A percentile compares a stretch with the other conserved stretches of the same genome.
These are phyloP conservation scores for Cytospora schulzeri DNA, from an alignment of 2,329 filamentous ascomycete species.

Conservation along the genomic window DNA sequence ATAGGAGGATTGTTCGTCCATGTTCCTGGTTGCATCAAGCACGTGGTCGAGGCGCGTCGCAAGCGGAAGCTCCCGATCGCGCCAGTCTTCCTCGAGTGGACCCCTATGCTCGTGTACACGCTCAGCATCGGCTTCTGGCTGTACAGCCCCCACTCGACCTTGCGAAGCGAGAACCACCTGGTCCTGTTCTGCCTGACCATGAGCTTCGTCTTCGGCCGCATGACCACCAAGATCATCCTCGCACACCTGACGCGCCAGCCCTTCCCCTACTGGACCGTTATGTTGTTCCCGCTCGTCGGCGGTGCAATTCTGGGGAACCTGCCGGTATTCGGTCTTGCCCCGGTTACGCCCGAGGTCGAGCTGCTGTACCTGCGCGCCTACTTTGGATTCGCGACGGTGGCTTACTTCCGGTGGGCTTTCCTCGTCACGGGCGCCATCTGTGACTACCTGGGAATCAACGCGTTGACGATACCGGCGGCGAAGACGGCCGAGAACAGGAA, in stretches of 20 bases:
- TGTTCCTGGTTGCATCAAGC: conserved; percentile 84
- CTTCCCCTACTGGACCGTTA: conserved; percentile 95
- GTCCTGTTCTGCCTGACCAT: conserved; percentile 91
- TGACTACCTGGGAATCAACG: conserved; percentile 89
- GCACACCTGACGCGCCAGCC: conserved; percentile 91
- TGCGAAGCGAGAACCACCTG: conserved; percentile 83
- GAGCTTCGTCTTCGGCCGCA: conserved; percentile 95
- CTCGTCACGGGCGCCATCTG: conserved; percentile 91
- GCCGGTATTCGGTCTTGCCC: conserved; percentile 71
- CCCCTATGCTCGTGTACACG: conserved; percentile 83
- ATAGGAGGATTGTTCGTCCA: conserved; percentile 70
- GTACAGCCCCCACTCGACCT: conserved; percentile 81
- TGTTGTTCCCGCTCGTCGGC: conserved; percentile 83
- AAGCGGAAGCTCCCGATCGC: conserved; percentile 72
- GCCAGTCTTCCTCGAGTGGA: conserved; percentile 91
- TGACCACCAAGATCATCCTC: conserved; percentile 99
- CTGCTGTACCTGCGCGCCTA: conserved; percentile 82
- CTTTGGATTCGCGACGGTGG: conserved; percentile 78
- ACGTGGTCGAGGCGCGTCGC: conserved; percentile 78
- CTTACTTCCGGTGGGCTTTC: conserved; percentile 91
- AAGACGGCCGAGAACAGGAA: conserved; percentile 60
- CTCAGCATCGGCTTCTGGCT: conserved; percentile 79
- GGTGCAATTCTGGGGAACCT: conserved; percentile 84
- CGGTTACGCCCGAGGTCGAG: conserved; percentile 68
- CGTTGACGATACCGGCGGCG: conserved; percentile 76